Percentiles rank a stretch among this genome's conserved stretches.
Evolutionary conservation across 2,329 filamentous ascomycete genomes (phyloP).

Genomic region (Talaromyces sp.): DNA sequence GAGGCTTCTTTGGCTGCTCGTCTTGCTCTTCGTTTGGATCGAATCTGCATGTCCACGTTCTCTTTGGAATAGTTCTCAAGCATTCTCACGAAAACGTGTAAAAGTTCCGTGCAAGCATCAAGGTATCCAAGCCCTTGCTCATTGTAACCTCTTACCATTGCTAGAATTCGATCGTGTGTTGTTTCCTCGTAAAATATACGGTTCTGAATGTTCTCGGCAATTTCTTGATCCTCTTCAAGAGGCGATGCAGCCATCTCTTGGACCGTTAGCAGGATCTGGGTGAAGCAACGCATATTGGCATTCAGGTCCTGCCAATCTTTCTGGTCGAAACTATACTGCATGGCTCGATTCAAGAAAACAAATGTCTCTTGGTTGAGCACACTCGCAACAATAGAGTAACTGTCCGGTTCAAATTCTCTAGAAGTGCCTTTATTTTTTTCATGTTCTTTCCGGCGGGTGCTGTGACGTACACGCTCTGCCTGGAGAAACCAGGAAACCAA

Average conservation of each 20-base stretch:
- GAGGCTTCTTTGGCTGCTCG: conserved; percentile 59
- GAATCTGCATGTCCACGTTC: conserved; percentile 88
- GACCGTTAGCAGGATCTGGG: conserved; percentile 85
- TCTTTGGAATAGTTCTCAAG: conserved; percentile 91
- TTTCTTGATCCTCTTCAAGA: conserved; percentile 91
- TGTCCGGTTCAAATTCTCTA: conserved; percentile 61
- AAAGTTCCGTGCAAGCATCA: conserved; percentile 83
- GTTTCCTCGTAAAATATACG: conserved; percentile 98
- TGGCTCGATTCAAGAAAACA: conserved; percentile 75
- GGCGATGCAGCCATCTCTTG: conserved; percentile 84
- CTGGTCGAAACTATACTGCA: conserved; percentile 72
- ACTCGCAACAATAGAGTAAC: conserved; percentile 79
- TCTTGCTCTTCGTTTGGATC: conserved; percentile 69
- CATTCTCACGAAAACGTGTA: conserved; percentile 87
- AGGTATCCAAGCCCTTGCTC: conserved; percentile 92
- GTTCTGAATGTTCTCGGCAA: conserved; percentile 93
- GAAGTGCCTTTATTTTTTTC: conserved; percentile 44
- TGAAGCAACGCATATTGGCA: conserved; percentile 88
- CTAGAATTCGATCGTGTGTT: conserved; percentile 81
- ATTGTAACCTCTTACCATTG: conserved; percentile 80
- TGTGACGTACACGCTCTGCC: conserved; percentile 71
- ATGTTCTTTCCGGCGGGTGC: conserved; percentile 51
- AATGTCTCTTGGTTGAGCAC: conserved; percentile 96
- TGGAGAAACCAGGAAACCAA: conserved; percentile 88
- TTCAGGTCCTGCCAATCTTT: conserved; percentile 86